Percentiles rank a stretch among this genome's conserved stretches.
Evolutionary conservation across 352 stramenopile species (phyloP).

Genomic region (Bremia lactucae): DNA sequence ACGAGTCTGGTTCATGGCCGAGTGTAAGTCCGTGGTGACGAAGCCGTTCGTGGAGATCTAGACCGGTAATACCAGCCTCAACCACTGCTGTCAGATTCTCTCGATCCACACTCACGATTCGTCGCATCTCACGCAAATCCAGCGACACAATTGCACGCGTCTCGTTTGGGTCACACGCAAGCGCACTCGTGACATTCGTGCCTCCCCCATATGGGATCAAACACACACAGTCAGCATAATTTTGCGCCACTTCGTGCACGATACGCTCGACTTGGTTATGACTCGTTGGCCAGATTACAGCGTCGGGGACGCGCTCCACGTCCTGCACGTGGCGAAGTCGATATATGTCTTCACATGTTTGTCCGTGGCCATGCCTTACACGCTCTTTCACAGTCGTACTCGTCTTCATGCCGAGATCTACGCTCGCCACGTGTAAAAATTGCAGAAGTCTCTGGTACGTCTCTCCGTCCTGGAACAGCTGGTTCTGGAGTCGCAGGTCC

Average conservation of each 20-base stretch:
- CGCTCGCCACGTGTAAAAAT: constrained; percentile 22
- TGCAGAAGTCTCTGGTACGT: constrained; percentile 11
- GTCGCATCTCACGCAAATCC: constrained; percentile 88
- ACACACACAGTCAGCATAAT: constrained; percentile 53
- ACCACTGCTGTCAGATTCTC: constrained; percentile 83
- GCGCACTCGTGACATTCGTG: constrained; percentile 81
- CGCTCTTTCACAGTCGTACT: constrained; percentile 38
- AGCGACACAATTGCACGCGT: constrained; percentile 87
- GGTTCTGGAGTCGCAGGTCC: constrained; percentile 24
- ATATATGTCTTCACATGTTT: constrained; percentile 70
- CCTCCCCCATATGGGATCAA: constrained; percentile 92
- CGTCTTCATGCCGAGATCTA: constrained; percentile 20
- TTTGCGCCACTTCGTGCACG: constrained; percentile 54
- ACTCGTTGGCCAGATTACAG: constrained; percentile 80
- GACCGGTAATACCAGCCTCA: constrained; percentile 87
- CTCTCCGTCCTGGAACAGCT: constrained; percentile 6
- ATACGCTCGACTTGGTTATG: constrained; percentile 78
- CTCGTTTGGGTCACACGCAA: constrained; percentile 54
- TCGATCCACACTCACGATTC: constrained; percentile 53
- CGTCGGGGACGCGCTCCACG: constrained; percentile 77
- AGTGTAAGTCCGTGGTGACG: constrained; percentile 79
- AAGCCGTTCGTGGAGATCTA: constrained; percentile 83
- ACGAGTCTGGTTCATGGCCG: constrained; percentile 88
- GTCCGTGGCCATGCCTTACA: constrained; percentile 53
- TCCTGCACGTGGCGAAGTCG: constrained; percentile 30